Evolutionary conservation across 192 early-diverging fungal genomes (phyloP).

Genomic region (Backusella westeae): DNA sequence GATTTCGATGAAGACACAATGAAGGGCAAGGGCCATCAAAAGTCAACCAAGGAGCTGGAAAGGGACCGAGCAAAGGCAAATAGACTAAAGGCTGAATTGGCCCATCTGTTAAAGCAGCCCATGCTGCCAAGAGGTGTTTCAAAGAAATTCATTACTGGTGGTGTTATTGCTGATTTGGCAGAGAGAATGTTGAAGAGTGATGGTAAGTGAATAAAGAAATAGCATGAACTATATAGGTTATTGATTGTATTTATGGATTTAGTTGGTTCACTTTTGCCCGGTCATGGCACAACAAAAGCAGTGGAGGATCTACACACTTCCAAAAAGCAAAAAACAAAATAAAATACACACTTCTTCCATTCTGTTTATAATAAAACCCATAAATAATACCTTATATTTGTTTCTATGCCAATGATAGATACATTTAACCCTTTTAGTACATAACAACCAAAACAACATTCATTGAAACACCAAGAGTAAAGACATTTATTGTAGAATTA

Average conservation of each 20-base stretch:
- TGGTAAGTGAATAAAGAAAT: constrained; percentile 13
- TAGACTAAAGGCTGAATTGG: constrained; percentile 43
- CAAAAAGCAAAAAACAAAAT: background rate
- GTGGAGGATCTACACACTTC: constrained; percentile 7
- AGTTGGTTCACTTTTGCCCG: constrained; percentile 9
- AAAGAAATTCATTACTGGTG: constrained; percentile 63
- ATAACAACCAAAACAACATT: too few species aligned
- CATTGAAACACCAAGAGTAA: background rate
- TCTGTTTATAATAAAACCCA: too few species aligned
- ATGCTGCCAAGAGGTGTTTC: constrained; percentile 52
- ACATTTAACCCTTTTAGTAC: too few species aligned
- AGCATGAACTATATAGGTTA: background rate
- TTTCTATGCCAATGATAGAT: too few species aligned
- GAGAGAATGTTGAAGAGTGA: constrained; percentile 54
- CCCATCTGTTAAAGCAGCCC: constrained; percentile 41
- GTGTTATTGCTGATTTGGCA: constrained; percentile 59
- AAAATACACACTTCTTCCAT: background rate
- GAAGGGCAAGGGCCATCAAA: constrained; percentile 39
- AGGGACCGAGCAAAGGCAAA: constrained; percentile 47
- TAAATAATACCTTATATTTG: too few species aligned
- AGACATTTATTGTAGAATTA: background rate
- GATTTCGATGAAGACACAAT: constrained; percentile 69
- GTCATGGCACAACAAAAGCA: constrained; percentile 4
- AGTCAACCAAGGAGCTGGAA: constrained; percentile 33
- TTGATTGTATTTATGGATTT: background rate